Percentiles rank a stretch among this genome's conserved stretches.
phyloP scores from a whole-genome alignment of 768 basidiomycete species.

The Guyanaporus albipodus region DNA sequence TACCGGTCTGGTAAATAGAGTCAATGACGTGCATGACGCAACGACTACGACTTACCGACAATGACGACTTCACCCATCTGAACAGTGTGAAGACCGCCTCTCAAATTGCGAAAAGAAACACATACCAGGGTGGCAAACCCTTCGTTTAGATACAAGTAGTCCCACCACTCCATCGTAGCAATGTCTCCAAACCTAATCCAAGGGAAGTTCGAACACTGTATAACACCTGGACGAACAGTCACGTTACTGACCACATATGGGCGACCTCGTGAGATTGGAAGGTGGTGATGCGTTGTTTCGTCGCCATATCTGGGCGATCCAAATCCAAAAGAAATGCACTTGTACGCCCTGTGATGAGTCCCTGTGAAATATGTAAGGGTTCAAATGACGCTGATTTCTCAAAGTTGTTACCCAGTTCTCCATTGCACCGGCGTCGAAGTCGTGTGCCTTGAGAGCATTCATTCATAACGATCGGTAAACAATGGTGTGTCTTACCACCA shows the following conservation, averaged over 20 bases:
- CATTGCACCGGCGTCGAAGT: conserved; percentile 92
- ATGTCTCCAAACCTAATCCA: conserved; percentile 88
- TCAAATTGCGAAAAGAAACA: conserved; percentile 2
- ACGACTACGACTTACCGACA: conserved; percentile 44
- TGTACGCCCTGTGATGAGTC: conserved; percentile 86
- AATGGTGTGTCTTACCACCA: conserved; percentile 52
- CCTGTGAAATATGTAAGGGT: conserved; percentile 36
- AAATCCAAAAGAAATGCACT: conserved; percentile 76
- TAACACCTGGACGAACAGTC: background rate
- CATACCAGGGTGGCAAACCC: conserved; percentile 83
- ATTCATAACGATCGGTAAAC: background rate
- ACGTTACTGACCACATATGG: conserved; percentile 68
- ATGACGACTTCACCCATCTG: conserved; percentile 89
- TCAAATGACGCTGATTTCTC: background rate
- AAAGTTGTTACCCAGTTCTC: conserved; percentile 69
- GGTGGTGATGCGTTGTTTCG: conserved; percentile 74
- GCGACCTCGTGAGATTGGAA: conserved; percentile 86
- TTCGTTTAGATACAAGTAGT: conserved; percentile 80
- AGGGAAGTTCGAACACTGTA: conserved; percentile 11
- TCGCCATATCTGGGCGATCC: conserved; percentile 63
- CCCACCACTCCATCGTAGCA: conserved; percentile 93
- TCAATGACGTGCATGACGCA: conserved; percentile 5
- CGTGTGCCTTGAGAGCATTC: conserved; percentile 50
- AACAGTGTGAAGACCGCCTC: conserved; percentile 3
- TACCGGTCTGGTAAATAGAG: conserved; percentile 48